Evolutionary conservation across 768 basidiomycete species (phyloP), one percentile per base, ranked within the genome.

Genomic region (Kwoniella shandongensis): DNA sequence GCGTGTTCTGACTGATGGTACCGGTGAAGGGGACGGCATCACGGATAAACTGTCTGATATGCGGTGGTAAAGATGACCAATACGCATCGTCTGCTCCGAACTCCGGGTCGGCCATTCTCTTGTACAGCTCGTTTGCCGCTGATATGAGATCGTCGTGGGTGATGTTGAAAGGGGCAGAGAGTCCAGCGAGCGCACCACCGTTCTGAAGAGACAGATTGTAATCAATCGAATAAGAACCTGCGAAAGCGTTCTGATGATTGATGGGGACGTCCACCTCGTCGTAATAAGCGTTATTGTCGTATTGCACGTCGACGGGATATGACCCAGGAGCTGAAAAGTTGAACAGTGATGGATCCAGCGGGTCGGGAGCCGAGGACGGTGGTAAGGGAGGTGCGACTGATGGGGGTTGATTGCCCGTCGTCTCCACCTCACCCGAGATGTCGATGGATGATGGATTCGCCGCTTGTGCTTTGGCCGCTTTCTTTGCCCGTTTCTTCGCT

Each of bases 21-120:
- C 75, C 75, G 26, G 76, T 74, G 51, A 79, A 72, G 0, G 79
- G 79, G 2, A 80, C 73, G 8, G 80, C 80, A 49, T 79, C 79
- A 61, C 84, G 79, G 72, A 88, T 85, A 73, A 87, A 87, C 61
- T 81, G 84, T 69, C 85, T 82, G 58, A 87, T 81, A 66, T 87
- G 84, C 22, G 83, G 81, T 35, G 87, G 86, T 42, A 88, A 80
- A 36, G 83, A 81, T 44, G 83, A 81, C 86, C 86, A 86, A 70
- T 87, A 86, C 44, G 84, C 84, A 62, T 86, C 84, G 61, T 85
- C 84, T 46, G 80, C 78, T 44, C 72, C 77, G 40, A 76, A 78
- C n/a, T 70, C 70, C 10, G 78, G 76, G 51, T 79, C 80, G 11
- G 74, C 75, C 74, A 83, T 82, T 73, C 80, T 81, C 68, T 81